Evolutionary conservation across 768 basidiomycete species (phyloP), one percentile per base, ranked within the genome.

Genomic region (Trametes cingulata): DNA sequence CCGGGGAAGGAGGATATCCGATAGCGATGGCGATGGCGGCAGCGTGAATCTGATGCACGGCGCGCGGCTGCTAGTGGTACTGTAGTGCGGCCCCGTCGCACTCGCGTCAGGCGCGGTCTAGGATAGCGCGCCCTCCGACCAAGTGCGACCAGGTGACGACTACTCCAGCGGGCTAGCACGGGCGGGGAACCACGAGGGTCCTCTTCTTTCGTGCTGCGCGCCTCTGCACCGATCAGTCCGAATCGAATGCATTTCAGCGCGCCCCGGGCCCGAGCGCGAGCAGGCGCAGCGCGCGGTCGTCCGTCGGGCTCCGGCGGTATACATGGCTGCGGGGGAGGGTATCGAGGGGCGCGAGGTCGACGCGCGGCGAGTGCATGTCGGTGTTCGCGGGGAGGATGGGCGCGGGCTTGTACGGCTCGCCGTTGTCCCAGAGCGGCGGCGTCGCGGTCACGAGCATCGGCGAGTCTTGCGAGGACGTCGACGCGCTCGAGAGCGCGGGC

Each of bases 201-300:
- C 42, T 4, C 19, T 35, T 15, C n/a, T 54, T 41, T 35, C 36
- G 35, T 42, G 41, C 52, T 25, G 53, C 53, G 53, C 53, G n/a
- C 49, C 12, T 53, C 55, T 36, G 13, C 12, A 25, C 15, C 35
- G 45, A 15, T 29, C 24, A 15, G 17, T 37, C 20, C 9, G 19
- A 36, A 47, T 41, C 40, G 17, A 22, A 17, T 6, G 45, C 45
- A 41, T 42, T 42, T 61, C 60, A 67, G 27, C 60, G 66, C 57
- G 60, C 60, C 48, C 63, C 63, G 4, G 61, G 58, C 15, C 73
- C 71, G 27, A 56, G 54, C 17, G 60, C 61, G 45, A 85, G 73
- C 52, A 80, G 70, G 39, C 87, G 77, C 66, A 90, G 69, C 39
- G 82, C 79, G 60, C 78, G 79, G 64, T 90, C 88, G 70, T 90